Percentiles rank a stretch among this genome's conserved stretches.
Conservation (phyloP, 768 basidiomycete genomes). For the Boletellus emodensis region DNA sequence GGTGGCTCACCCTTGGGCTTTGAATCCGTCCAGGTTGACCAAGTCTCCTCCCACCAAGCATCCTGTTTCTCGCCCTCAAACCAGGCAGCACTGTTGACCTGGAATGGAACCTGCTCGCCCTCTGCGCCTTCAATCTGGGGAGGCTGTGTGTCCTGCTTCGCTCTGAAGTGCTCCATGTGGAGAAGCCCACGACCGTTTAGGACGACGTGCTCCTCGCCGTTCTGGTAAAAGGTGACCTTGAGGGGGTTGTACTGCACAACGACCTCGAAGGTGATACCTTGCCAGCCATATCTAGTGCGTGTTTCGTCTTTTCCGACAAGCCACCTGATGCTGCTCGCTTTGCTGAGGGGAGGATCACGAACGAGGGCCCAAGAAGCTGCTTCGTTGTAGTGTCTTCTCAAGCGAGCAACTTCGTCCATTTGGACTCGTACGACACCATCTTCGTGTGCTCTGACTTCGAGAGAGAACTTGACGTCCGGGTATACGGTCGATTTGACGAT, state of each 20-base stretch:
- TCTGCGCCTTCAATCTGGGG: conserved; percentile 38
- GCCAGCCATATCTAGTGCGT: conserved; percentile 60
- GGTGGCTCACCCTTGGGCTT: conserved; percentile 83
- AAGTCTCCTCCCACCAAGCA: conserved; percentile 87
- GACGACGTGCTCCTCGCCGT: conserved; percentile 80
- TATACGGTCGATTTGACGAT: conserved; percentile 77
- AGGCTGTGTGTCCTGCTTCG: conserved; percentile 45
- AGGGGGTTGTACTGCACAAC: conserved; percentile 74
- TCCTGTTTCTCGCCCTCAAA: conserved; percentile 87
- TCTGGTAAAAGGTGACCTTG: conserved; percentile 63
- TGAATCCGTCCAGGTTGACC: conserved; percentile 80
- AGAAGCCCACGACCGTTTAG: conserved; percentile 86
- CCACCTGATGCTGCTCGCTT: conserved; percentile 50
- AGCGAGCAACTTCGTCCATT: conserved; percentile 83
- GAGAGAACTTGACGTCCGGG: conserved; percentile 75
- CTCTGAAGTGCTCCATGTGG: conserved; percentile 98
- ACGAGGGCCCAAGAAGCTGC: conserved; percentile 86
- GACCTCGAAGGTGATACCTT: conserved; percentile 59
- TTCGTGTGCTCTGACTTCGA: conserved; percentile 79
- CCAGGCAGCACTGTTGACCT: conserved; percentile 61
- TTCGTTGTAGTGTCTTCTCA: conserved; percentile 87
- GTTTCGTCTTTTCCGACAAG: conserved; percentile 59
- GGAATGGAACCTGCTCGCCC: conserved; percentile 50
- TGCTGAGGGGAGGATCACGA: conserved; percentile 62
- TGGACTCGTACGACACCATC: conserved; percentile 88